phyloP scores from a whole-genome alignment of 192 early-diverging fungal species.

The Backusella morwellensis region DNA sequence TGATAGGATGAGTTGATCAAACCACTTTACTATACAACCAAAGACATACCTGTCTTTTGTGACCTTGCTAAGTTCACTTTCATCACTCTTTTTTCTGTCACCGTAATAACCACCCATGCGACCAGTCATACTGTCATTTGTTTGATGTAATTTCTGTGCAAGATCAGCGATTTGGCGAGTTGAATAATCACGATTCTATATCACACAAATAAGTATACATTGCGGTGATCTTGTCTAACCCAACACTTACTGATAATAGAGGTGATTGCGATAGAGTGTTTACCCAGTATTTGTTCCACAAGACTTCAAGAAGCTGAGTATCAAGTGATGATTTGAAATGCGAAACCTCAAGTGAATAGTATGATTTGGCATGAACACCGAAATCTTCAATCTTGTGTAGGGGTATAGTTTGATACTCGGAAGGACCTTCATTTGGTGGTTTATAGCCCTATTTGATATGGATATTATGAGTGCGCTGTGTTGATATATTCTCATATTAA shows the following conservation, averaged over 20 bases:
- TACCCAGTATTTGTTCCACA: conserved; percentile 99
- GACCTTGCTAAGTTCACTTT: conserved; percentile 65
- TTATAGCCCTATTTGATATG: conserved; percentile 61
- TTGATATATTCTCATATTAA: background rate
- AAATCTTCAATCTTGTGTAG: conserved; percentile 97
- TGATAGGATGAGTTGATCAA: no score
- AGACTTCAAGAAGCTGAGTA: conserved; percentile 77
- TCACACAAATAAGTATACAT: background rate
- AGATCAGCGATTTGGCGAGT: conserved; percentile 79
- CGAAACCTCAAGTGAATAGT: conserved; percentile 88
- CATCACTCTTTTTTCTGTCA: conserved; percentile 53
- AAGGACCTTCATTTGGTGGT: conserved; percentile 71
- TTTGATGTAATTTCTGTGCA: conserved; percentile 80
- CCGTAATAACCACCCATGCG: conserved; percentile 43
- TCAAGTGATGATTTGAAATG: conserved; percentile 95
- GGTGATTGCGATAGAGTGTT: conserved; percentile 93
- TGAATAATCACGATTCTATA: conserved; percentile 79
- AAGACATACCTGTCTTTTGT: conserved; percentile 60
- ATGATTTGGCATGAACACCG: conserved; percentile 87
- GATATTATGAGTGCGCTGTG: background rate
- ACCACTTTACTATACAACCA: no score
- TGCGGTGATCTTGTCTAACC: no score
- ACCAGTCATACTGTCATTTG: conserved; percentile 55
- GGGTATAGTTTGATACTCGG: conserved; percentile 91
- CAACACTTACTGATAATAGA: conserved; percentile 67